Conservation (phyloP, 139 green algal genomes). For the Chlamydomonas asymmetrica region DNA sequence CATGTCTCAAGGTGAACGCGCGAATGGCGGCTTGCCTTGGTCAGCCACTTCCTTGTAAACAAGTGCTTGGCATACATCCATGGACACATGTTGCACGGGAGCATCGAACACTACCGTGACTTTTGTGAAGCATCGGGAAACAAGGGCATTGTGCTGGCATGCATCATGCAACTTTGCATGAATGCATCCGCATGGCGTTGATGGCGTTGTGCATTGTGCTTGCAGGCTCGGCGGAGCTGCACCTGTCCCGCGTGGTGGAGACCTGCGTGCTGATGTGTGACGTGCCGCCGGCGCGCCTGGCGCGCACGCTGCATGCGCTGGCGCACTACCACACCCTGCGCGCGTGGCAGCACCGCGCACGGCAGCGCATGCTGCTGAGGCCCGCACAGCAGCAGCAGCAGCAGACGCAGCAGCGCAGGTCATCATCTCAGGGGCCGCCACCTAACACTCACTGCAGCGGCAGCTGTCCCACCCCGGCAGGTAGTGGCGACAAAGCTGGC, state of each 20-base stretch:
- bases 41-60: background rate
- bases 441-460: no score
- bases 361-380: no score
- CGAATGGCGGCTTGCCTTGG: background rate
- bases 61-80: background rate
- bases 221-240: background rate
- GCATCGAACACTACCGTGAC: background rate
- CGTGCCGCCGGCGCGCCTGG: background rate
- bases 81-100: background rate
- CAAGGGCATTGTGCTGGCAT: background rate
- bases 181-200: background rate
- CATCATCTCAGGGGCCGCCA: no score
- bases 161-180: background rate
- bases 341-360: no score
- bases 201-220: background rate
- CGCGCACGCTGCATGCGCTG: background rate
- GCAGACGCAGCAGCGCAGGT: no score
- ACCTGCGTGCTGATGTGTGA: constrained; percentile 7
- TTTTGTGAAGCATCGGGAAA: background rate
- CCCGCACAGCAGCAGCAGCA: no score
- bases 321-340: no score
- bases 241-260: constrained; percentile 14
- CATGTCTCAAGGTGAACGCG: background rate
- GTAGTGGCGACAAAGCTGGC: no score
- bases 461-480: no score